phyloP scores from a whole-genome alignment of 768 basidiomycete species.

The Kwoniella dendrophila region DNA sequence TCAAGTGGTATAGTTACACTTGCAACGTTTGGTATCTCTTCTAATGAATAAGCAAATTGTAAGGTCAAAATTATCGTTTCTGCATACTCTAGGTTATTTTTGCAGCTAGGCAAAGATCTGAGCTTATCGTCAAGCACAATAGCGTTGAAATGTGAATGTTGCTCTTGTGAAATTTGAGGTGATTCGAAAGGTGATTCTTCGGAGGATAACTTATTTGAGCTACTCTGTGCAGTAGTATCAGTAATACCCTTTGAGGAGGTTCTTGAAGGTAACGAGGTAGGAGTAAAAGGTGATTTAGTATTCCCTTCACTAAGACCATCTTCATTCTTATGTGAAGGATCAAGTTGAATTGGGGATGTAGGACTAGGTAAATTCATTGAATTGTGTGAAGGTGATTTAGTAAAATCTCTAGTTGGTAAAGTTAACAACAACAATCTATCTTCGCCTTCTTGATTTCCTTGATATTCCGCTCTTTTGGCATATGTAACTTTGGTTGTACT shows the following conservation, averaged over 20 bases:
- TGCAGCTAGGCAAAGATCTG: neutral
- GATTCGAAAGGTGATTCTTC: too few relatives aligned
- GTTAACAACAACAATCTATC: neutral
- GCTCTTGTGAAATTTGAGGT: too few relatives aligned
- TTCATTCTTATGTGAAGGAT: neutral
- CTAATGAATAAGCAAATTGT: conserved; percentile 38
- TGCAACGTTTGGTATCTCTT: conserved; percentile 26
- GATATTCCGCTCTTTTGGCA: neutral
- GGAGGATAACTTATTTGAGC: too few relatives aligned
- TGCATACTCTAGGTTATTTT: neutral
- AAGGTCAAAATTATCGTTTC: conserved; percentile 3
- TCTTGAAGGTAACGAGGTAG: conserved; percentile 1
- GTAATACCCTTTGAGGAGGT: too few relatives aligned
- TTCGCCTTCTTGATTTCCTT: neutral
- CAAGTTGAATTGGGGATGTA: neutral
- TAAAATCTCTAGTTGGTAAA: conserved; percentile 5
- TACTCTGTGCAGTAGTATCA: too few relatives aligned
- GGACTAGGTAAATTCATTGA: conserved; percentile 2
- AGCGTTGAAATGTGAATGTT: conserved; percentile 16
- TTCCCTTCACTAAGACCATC: neutral
- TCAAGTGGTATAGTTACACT: conserved; percentile 22
- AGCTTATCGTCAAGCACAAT: neutral
- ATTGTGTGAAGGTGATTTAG: conserved; percentile 7
- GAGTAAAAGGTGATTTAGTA: conserved; percentile 10
- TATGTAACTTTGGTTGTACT: too few relatives aligned